These are phyloP conservation scores for Pogostemon cablin DNA, from an alignment of 257 asterid genomes.

Conservation along the genomic window DNA sequence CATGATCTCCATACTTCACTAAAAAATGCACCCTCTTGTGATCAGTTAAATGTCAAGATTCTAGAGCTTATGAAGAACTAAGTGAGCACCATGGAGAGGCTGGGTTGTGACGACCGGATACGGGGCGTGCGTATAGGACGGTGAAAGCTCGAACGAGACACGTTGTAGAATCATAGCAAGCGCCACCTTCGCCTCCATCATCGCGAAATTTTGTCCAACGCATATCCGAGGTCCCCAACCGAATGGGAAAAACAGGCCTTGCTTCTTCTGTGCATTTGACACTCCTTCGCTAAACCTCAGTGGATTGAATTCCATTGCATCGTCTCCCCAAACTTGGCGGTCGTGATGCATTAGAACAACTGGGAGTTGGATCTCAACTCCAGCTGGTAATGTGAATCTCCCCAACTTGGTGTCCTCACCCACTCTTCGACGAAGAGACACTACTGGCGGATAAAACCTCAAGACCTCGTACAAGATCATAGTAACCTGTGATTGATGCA, in stretches of 20 bases:
- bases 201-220: slow-evolving; percentile 43
- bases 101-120: slow-evolving; percentile 21
- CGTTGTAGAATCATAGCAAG: slow-evolving; percentile 43
- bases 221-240: slow-evolving; percentile 56
- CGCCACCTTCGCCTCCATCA: slow-evolving; percentile 46
- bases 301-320: slow-evolving; percentile 48
- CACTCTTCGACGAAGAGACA: slow-evolving; percentile 11
- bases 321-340: slow-evolving; percentile 50
- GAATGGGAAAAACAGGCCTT: slow-evolving; percentile 43
- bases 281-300: slow-evolving; percentile 48
- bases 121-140: slow-evolving; percentile 48
- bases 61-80: slow-evolving; percentile 13
- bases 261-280: slow-evolving; percentile 41
- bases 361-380: slow-evolving; percentile 30
- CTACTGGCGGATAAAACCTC: slow-evolving; percentile 45
- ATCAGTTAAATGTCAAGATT: too few relatives aligned
- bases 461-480: slow-evolving; percentile 48
- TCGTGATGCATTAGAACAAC: slow-evolving; percentile 33
- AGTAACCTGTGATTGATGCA: slow-evolving; percentile 33
- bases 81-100: slow-evolving; percentile 50
- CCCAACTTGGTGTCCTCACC: slow-evolving; percentile 39
- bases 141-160: slow-evolving; percentile 46
- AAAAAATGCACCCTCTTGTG: too few relatives aligned
- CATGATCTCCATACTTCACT: too few relatives aligned
- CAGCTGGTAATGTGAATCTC: slow-evolving; percentile 36